Base-by-base conservation (phyloP, 1,284 basidiomycete genomes). In the Rhizoctonia solani region DNA sequence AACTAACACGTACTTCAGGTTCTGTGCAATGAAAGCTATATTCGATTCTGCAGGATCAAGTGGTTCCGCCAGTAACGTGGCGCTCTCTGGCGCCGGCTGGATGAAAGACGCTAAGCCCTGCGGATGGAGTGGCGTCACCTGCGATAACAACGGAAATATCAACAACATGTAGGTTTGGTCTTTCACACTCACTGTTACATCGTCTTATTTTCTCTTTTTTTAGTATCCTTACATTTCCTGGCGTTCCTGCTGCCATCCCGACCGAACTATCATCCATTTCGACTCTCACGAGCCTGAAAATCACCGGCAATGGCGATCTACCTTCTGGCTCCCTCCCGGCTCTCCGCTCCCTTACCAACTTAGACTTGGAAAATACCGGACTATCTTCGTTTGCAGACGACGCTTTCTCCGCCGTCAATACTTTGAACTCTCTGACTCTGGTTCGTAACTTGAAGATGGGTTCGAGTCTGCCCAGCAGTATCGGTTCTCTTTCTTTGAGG, bases 1-100 rank as follows among this genome's bases (percentile, higher is more conserved):
- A 27, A 41, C 59, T 44, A 13, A 65, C 16, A 19, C 0, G 6
- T 50, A 47, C 30, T 42, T 44, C 21, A 65, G 61, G 29, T 65
- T 84, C 70, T 85, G 83, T 68, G 77, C 81, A 8, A 76, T 84
- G 32, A 78, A 81, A 25, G 78, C 82, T 9, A 72, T 86, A 61
- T 81, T 82, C 69, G 80, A 81, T 63, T 77, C 77, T 2, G 75
- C 82, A 5, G 75, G 79, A 23, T 72, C 74, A 25, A 30, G 49
- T 16, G 49, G 61, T n/a, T 54, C 61, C 5, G 72, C 75, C 21
- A 74, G 76, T 52, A 82, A 79, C 1, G 79, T 80, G 72, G 75
- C 73, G 0, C 74, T 84, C 13, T 75, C 78, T 39, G 79, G 77
- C n/a, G 78, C 78, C 3, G 79, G 79, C 1, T 84, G 83, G 83